Evolutionary conservation across 2,329 filamentous ascomycete genomes (phyloP), one percentile per base, ranked within the genome.

Genomic region (Metarhizium anisopliae): DNA sequence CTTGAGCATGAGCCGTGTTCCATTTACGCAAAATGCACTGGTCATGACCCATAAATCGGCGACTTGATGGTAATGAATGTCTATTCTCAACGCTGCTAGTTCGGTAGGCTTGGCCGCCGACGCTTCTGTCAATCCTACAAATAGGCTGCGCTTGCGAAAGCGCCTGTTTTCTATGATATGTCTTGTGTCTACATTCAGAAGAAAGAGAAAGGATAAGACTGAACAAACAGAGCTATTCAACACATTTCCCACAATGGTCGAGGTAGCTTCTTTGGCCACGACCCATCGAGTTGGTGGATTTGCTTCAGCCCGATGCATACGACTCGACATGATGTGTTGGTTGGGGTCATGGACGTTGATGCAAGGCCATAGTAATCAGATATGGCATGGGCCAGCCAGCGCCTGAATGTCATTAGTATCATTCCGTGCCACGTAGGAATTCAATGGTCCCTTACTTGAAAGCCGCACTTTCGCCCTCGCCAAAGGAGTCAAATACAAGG

Each of bases 361-460:
- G 85, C 82, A 56, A 96, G 79, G 49, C 91, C 92, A 67, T 97
- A 97, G 70, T 97, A 97, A 45, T 87, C 83, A 10, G 90, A 93
- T 60, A 97, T 92, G 56, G 89, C 88, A 71, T 97, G 92, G 1
- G 95, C 90, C 54, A 97, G 82, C 89, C 92, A 97, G 60, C 93
- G 88, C 62, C 89, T 93, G 18, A 4, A 49, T n/a, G 45, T 53
- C 10, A 36, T 13, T 11, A 52, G 38, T 16, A 42, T 8, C 36
- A 50, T 5, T 16, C 20, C 18, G 25, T 11, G 25, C 45, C 11
- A 49, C 20, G 29, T 51, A 10, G 38, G 3, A 47, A 18, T 16
- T 13, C 49, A 40, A 20, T 1, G 42, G n/a, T 25, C 52, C 49
- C 85, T 65, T 73, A 93, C 86, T 89, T 91, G 74, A 96, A 96